Conservation (phyloP, 495 filamentous ascomycete species). For the Jackrogersella minutella region DNA sequence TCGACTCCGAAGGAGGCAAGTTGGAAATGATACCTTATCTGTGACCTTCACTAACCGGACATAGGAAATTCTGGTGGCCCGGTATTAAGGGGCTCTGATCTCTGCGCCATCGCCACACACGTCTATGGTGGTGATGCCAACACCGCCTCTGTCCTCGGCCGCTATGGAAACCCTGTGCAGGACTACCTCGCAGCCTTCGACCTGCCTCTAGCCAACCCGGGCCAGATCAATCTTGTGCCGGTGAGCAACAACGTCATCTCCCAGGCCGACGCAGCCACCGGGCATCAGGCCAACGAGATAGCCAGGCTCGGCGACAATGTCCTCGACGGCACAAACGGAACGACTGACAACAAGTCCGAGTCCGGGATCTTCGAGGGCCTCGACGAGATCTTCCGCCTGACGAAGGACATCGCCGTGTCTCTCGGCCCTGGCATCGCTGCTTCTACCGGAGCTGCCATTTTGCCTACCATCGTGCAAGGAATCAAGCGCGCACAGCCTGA, state of each 20-base stretch:
- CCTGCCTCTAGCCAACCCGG: slow-evolving; percentile 32
- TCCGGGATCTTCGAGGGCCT: slow-evolving; percentile 22
- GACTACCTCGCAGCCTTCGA: slow-evolving; percentile 37
- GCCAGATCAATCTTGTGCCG: slow-evolving; percentile 28
- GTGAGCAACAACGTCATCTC: slow-evolving; percentile 4
- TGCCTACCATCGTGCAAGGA: slow-evolving; percentile 1
- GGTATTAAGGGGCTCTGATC: slow-evolving; percentile 36
- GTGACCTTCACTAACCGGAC: background rate
- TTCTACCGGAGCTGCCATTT: background rate
- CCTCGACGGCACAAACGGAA: background rate
- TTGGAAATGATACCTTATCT: background rate
- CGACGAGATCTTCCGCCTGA: slow-evolving; percentile 15
- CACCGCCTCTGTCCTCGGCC: slow-evolving; percentile 45
- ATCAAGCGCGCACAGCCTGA: slow-evolving; percentile 7
- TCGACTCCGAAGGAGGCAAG: slow-evolving; percentile 45
- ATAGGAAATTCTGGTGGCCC: slow-evolving; percentile 42
- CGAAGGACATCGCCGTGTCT: slow-evolving; percentile 2
- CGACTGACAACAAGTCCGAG: background rate
- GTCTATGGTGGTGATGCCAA: slow-evolving; percentile 47
- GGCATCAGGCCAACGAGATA: slow-evolving; percentile 2
- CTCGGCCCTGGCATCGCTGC: slow-evolving; percentile 9
- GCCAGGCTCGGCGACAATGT: slow-evolving; percentile 16
- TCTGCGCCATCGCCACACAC: slow-evolving; percentile 47
- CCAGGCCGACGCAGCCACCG: slow-evolving; percentile 8
- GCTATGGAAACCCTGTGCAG: slow-evolving; percentile 42